Evolutionary conservation across 768 basidiomycete genomes (phyloP).

Genomic region (Coprinopsis cinerea): DNA sequence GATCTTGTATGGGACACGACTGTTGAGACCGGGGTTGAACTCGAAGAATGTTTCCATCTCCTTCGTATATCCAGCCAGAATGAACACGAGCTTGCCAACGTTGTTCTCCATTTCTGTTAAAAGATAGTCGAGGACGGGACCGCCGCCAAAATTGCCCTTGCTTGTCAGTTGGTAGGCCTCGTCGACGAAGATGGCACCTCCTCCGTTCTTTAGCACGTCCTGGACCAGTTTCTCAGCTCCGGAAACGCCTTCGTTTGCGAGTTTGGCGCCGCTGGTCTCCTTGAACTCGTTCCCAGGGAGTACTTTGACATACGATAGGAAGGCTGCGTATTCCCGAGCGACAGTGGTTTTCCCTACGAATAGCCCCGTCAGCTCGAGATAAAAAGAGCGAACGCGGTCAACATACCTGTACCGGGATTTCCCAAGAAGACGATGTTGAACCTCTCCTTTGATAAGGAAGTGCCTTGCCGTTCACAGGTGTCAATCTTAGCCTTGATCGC

Average conservation of each 20-base stretch:
- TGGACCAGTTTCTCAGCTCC: conserved; percentile 47
- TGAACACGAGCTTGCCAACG: conserved; percentile 58
- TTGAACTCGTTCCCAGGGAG: conserved; percentile 48
- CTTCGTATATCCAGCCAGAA: conserved; percentile 64
- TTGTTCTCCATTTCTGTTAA: conserved; percentile 74
- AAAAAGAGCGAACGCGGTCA: not conserved
- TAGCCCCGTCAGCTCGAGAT: too few species aligned
- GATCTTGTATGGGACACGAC: conserved; percentile 60
- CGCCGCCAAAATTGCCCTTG: conserved; percentile 41
- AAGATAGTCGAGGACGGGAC: conserved; percentile 61
- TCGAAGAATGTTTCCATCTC: conserved; percentile 78
- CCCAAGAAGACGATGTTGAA: conserved; percentile 61
- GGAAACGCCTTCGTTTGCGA: conserved; percentile 52
- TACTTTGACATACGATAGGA: conserved; percentile 48
- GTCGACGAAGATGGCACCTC: conserved; percentile 64
- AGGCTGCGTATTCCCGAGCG: conserved; percentile 57
- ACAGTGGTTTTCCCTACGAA: conserved; percentile 70
- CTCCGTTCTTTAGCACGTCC: conserved; percentile 42
- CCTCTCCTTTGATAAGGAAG: conserved; percentile 47
- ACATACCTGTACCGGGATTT: conserved; percentile 67
- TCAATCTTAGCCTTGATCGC: conserved; percentile 56
- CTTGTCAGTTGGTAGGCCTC: conserved; percentile 65
- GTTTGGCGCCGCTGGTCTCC: conserved; percentile 57
- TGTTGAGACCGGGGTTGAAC: conserved; percentile 63
- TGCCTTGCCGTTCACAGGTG: conserved; percentile 43